Conservation (phyloP, 2,329 filamentous ascomycete genomes). For the Fusarium acutatum region DNA sequence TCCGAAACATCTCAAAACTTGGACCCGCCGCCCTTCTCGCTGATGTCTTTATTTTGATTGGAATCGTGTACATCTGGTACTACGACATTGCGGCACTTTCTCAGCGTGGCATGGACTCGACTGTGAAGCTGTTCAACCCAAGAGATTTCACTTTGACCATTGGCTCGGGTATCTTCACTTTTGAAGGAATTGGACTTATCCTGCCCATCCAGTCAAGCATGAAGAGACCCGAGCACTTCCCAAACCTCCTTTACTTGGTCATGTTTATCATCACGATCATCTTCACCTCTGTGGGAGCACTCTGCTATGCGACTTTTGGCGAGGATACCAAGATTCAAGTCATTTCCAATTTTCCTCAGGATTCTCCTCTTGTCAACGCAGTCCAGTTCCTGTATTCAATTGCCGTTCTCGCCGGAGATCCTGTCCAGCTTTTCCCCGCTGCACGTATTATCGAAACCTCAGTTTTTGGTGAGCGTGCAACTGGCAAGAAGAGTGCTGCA, state of each 20-base stretch:
- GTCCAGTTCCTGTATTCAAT: constrained; percentile 79
- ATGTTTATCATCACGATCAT: constrained; percentile 79
- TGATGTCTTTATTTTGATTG: constrained; percentile 76
- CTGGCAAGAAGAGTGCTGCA: constrained; percentile 67
- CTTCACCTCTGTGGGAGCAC: constrained; percentile 75
- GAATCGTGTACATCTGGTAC: constrained; percentile 77
- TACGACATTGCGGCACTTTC: constrained; percentile 70
- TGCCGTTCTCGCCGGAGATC: constrained; percentile 76
- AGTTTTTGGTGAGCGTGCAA: constrained; percentile 71
- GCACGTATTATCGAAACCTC: constrained; percentile 75
- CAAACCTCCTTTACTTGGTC: constrained; percentile 70
- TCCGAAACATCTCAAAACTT: constrained; percentile 79
- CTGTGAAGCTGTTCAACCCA: constrained; percentile 76
- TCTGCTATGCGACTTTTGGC: constrained; percentile 80
- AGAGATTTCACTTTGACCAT: constrained; percentile 74
- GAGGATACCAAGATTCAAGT: constrained; percentile 74
- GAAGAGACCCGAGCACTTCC: constrained; percentile 74
- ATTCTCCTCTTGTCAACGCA: constrained; percentile 75
- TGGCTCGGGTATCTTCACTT: constrained; percentile 79
- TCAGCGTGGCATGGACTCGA: constrained; percentile 63
- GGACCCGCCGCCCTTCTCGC: constrained; percentile 74
- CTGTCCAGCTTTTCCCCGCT: constrained; percentile 79
- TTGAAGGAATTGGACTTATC: constrained; percentile 80
- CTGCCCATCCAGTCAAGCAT: constrained; percentile 80
- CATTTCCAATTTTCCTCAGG: constrained; percentile 79